Conservation (phyloP, 1,284 basidiomycete species). For the Filobasidium uniguttulatum region DNA sequence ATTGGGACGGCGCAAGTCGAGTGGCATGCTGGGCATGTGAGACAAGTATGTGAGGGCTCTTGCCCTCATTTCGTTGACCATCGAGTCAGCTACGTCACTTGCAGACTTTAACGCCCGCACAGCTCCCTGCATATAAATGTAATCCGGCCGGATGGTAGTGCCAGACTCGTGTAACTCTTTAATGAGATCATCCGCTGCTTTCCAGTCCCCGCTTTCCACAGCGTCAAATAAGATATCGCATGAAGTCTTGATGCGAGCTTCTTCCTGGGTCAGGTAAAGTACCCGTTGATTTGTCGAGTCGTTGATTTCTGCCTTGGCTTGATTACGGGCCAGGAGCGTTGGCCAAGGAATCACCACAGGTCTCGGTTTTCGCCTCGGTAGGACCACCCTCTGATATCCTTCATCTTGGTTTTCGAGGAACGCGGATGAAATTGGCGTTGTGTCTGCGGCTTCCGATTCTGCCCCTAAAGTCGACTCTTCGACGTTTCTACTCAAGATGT, state of each 20-base stretch:
- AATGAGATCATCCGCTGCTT: neutral
- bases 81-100: neutral
- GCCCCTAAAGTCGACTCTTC: too few relatives aligned
- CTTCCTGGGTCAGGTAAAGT: neutral
- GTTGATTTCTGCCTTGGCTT: too few relatives aligned
- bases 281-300: neutral
- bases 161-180: conserved; percentile 1
- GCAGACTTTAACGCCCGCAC: neutral
- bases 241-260: neutral
- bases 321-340: too few relatives aligned
- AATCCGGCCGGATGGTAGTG: conserved; percentile 4
- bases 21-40: neutral
- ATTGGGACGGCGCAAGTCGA: neutral
- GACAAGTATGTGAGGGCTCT: neutral
- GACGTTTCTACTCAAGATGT: too few relatives aligned
- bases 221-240: neutral
- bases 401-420: conserved; percentile 9
- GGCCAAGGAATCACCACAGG: conserved; percentile 5
- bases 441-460: too few relatives aligned
- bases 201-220: conserved; percentile 2
- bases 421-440: too few relatives aligned
- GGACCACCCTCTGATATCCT: conserved; percentile 8
- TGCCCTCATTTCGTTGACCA: neutral
- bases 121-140: conserved; percentile 3
- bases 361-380: conserved; percentile 1